A percentile compares a stretch with the other conserved stretches of the same genome.
Conservation (phyloP, 306 rosid genomes). For the Datisca glomerata region DNA sequence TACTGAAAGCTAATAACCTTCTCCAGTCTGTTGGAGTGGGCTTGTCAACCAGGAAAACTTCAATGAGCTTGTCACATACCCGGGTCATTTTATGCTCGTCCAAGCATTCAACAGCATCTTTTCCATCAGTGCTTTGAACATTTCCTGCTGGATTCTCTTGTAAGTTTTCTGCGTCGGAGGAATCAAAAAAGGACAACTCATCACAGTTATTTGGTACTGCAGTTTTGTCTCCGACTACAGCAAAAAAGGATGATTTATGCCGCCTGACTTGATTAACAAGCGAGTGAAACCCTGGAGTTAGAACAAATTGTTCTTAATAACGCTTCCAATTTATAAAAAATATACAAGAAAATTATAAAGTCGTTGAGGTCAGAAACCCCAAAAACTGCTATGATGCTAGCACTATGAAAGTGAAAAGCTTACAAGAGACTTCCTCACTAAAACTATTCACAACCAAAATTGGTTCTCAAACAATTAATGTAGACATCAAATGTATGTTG, state of each 20-base stretch:
- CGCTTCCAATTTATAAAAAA: too few species aligned
- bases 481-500: too few species aligned
- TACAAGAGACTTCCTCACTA: too few species aligned
- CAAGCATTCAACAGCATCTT: constrained; percentile 20
- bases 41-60: constrained; percentile 82
- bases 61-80: constrained; percentile 82
- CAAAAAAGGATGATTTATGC: constrained; percentile 15
- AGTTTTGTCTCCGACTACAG: constrained; percentile 19
- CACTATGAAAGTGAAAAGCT: too few species aligned
- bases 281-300: constrained; percentile 22
- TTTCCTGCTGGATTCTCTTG: constrained; percentile 8
- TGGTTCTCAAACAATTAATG: too few species aligned
- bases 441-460: too few species aligned
- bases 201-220: constrained; percentile 17
- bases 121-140: constrained; percentile 17
- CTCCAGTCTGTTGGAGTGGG: constrained; percentile 83
- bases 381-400: too few species aligned
- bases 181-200: constrained; percentile 14
- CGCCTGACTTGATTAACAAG: constrained; percentile 18
- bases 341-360: too few species aligned
- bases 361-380: too few species aligned
- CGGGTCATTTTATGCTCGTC: constrained; percentile 37
- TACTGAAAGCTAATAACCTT: constrained; percentile 73
- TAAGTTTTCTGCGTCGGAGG: constrained; percentile 7
- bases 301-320: constrained; percentile 1